Evolutionary conservation across 192 early-diverging fungal species (phyloP).

Genomic region (Backusella psychrophila): DNA sequence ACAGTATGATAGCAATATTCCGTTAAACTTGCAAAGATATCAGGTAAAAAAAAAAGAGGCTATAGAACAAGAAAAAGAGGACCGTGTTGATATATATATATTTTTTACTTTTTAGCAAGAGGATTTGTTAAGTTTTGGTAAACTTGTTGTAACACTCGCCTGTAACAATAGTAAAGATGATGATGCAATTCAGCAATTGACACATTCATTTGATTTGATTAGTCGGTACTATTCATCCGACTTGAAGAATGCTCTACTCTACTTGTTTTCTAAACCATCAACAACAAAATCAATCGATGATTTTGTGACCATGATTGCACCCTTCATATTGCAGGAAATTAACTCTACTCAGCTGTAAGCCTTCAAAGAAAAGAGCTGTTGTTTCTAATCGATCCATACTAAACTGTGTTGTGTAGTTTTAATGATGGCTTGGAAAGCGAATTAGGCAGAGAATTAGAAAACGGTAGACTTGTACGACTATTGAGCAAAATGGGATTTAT

Average conservation of each 20-base stretch:
- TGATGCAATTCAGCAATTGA: not conserved
- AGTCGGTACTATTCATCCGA: slow-evolving; percentile 70
- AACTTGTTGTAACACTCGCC: slow-evolving; percentile 71
- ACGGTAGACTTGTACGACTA: slow-evolving; percentile 86
- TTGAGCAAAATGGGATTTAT: slow-evolving; percentile 92
- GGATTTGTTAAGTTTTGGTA: slow-evolving; percentile 76
- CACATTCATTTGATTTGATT: slow-evolving; percentile 74
- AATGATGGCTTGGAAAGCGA: slow-evolving; percentile 82
- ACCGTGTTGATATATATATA: too few species aligned
- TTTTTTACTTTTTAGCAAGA: slow-evolving; percentile 61
- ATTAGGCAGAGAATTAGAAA: slow-evolving; percentile 83
- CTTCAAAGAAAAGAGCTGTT: too few species aligned
- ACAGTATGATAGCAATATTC: slow-evolving; percentile 64
- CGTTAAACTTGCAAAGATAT: slow-evolving; percentile 41
- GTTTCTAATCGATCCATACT: too few species aligned
- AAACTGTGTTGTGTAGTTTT: slow-evolving; percentile 28
- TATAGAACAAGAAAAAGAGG: too few species aligned
- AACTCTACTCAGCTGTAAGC: slow-evolving; percentile 56
- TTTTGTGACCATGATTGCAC: slow-evolving; percentile 70
- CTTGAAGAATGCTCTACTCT: slow-evolving; percentile 78
- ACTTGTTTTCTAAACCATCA: slow-evolving; percentile 71
- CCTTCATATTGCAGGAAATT: slow-evolving; percentile 71
- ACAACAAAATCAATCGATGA: slow-evolving; percentile 76
- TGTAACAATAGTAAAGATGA: slow-evolving; percentile 34
- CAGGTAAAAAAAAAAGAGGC: slow-evolving; percentile 41